phyloP scores from a whole-genome alignment of 2,329 filamentous ascomycete genomes.

The Trichoderma afroharzianum region DNA sequence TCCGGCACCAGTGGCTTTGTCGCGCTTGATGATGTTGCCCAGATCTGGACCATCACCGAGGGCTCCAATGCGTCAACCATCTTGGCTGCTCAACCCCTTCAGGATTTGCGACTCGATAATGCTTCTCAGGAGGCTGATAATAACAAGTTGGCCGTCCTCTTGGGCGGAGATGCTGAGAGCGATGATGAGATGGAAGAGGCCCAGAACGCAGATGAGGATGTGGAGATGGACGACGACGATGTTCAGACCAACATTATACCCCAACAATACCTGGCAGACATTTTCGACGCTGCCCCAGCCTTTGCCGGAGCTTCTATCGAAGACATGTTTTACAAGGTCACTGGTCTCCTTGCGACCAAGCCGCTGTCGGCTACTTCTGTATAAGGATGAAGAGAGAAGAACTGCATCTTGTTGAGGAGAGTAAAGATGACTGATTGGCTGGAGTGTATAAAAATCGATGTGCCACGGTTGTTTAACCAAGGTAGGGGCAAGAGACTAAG shows the following conservation, averaged over 20 bases:
- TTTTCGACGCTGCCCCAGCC: slow-evolving; percentile 67
- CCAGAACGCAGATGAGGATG: slow-evolving; percentile 37
- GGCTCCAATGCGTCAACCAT: slow-evolving; percentile 53
- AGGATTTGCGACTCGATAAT: slow-evolving; percentile 49
- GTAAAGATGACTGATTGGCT: background rate
- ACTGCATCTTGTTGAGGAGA: background rate
- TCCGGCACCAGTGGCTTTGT: slow-evolving; percentile 68
- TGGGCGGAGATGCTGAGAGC: slow-evolving; percentile 40
- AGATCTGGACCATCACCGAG: slow-evolving; percentile 62
- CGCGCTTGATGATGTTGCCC: slow-evolving; percentile 70
- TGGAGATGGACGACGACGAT: slow-evolving; percentile 45
- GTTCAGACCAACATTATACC: slow-evolving; percentile 59
- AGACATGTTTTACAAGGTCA: slow-evolving; percentile 72
- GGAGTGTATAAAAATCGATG: background rate
- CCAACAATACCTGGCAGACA: slow-evolving; percentile 63
- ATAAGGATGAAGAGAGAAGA: background rate
- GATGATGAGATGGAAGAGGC: slow-evolving; percentile 40
- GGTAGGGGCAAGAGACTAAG: background rate
- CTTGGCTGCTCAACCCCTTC: slow-evolving; percentile 52
- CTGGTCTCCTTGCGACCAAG: slow-evolving; percentile 56
- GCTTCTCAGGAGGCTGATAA: slow-evolving; percentile 28
- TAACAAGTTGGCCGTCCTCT: slow-evolving; percentile 28
- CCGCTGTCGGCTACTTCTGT: slow-evolving; percentile 34
- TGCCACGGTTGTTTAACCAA: background rate
- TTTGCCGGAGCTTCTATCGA: slow-evolving; percentile 69